Base-by-base conservation (phyloP, 2,329 filamentous ascomycete species). In the Apiospora phragmitis region DNA sequence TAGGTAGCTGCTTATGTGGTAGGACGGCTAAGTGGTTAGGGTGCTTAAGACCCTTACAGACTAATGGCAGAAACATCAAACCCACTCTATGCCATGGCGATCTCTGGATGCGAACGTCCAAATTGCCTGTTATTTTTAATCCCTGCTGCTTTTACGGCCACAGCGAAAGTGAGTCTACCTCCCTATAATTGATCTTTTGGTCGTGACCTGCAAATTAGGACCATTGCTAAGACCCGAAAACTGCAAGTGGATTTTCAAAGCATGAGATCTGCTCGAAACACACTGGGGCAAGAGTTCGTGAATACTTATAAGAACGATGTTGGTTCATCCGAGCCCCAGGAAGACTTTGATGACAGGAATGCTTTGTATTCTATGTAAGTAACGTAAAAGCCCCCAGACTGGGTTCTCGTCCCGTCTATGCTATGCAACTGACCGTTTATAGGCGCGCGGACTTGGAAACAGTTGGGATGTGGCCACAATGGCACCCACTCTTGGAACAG, bases 81-180 rank as follows among this genome's bases (percentile, higher is more conserved):
- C 82, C 80, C 1, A 75, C 74, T 0, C 74, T 84, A 14, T 76
- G 82, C 1, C 81, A 83, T 45, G 76, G 77, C n/a, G 78, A 80
- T 67, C 70, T 79, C 12, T 79, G 77, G 70, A 71, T 68, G 76
- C 73, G 16, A 80, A 80, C 68, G 70, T 73, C 7, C 67, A 68
- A 14, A 70, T 73, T 6, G 47, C 70, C 73, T 8, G 69, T 79
- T 12, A 69, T 80, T 1, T 79, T 76, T 62, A 75, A 79, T 62
- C 70, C 77, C 1, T 72, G 72, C 43, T 75, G 71, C 55, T 75
- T 76, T 42, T 79, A 75, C 59, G 78, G 72, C 18, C 78, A 79
- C 65, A 75, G 76, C 42, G 77, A 78, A 70, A 75, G 74, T 71
- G n/a, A 65, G 59, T 21, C 8, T 21, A 12, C 7, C 29, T 2